Base-by-base conservation (phyloP, 176 grass and related monocot species). In the Urochloa ruziziensis region DNA sequence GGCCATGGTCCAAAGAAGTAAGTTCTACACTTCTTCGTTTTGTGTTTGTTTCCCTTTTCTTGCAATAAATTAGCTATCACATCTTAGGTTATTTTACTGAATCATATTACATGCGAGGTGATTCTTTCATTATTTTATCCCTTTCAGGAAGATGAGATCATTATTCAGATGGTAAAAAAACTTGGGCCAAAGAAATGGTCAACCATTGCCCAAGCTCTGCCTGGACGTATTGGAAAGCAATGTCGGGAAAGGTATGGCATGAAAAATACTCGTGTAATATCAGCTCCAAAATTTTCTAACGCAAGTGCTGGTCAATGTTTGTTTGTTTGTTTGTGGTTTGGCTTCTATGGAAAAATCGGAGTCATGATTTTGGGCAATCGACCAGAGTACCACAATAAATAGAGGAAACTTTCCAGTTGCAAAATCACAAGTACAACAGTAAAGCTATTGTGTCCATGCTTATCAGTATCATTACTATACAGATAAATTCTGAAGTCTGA, bases 1-100 rank as follows among this genome's bases (percentile, higher is more conserved):
- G 92, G 61, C 94, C 94, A 24, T 97, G 94, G 94, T 92, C 92
- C 12, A 97, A 97, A 90, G 94, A 94, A 81, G 94, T 97, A 85
- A 57, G 36, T 27, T 80, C 64, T 81, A 66, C 57, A 73, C 30
- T 61, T 74, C 62, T 81, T 18, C 12, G 33, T 61, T 80, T 75
- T 52, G 6, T 10, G 5, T 81, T 76, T 46, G 37, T 60, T 64
- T 77, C 37, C 39, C 2, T 69, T 70, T 48, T 58, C n/a, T 17
- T 42, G 21, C 19, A 78, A 52, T 1, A 60, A 63, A 16, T 48
- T 27, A 19, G 52, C 39, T 54, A 46, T 23, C 6, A 17, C 40
- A 70, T 75, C 32, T 56, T 68, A 68, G 23, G 62, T 33, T 82
- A 70, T 69, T 82, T 70, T 34, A 44, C 44, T 82, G 40, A 56